Conservation (phyloP, 176 grass and related monocot genomes). For the Dendrocalamus sinicus region DNA sequence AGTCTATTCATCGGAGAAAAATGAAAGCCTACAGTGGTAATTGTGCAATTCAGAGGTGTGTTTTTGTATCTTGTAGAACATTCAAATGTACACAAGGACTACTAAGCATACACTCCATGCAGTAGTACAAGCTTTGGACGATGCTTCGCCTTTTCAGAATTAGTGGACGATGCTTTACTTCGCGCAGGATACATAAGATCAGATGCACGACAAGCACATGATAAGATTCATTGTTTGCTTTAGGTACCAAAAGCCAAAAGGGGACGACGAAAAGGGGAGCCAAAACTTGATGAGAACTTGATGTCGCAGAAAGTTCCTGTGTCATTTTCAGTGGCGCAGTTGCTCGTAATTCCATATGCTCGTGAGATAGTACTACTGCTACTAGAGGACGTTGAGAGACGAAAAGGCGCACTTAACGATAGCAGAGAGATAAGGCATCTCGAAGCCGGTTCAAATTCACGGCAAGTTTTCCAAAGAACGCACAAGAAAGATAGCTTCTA, state of each 20-base stretch:
- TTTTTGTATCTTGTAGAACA: background rate
- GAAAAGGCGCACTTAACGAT: background rate
- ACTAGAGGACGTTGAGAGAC: background rate
- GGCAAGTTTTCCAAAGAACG: constrained; percentile 27
- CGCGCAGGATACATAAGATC: constrained; percentile 27
- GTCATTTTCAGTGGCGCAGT: constrained; percentile 19
- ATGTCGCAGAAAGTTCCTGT: constrained; percentile 23
- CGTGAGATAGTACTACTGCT: no score
- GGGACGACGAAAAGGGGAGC: background rate
- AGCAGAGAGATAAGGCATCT: background rate
- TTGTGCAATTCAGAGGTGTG: background rate
- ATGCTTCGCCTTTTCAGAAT: background rate
- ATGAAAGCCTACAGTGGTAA: background rate
- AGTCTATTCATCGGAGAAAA: no score
- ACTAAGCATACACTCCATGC: background rate
- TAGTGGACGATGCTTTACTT: constrained; percentile 33
- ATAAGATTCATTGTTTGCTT: background rate
- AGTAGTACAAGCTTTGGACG: background rate
- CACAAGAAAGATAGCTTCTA: constrained; percentile 29
- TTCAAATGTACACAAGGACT: background rate
- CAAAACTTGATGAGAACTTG: constrained; percentile 33
- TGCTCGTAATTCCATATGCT: background rate
- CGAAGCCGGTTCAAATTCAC: constrained; percentile 1
- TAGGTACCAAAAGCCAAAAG: background rate
- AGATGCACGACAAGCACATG: constrained; percentile 23